Evolutionary conservation across 371 early-diverging fungal species (phyloP).

Genomic region (Capillidium heterosporum): DNA sequence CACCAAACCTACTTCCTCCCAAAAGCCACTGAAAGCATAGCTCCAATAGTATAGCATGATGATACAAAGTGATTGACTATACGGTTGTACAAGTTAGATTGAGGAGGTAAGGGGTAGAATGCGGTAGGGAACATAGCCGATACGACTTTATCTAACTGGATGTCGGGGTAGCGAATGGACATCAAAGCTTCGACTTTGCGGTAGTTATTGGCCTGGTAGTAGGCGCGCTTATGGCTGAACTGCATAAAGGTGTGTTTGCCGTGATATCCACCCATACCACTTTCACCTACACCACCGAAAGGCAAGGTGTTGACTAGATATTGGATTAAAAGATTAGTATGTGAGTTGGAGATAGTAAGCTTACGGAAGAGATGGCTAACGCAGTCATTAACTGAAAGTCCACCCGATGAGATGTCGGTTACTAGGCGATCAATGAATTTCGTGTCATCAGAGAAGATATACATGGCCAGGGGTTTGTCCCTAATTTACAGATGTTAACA

Average conservation of each 20-base stretch:
- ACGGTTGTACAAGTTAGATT: neutral
- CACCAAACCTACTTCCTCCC: too few relatives aligned
- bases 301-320: slow-evolving; percentile 39
- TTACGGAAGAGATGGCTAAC: slow-evolving; percentile 39
- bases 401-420: slow-evolving; percentile 36
- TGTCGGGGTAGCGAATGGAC: neutral
- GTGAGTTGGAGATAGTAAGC: neutral
- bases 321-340: neutral
- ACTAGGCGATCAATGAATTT: slow-evolving; percentile 1
- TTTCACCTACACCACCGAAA: slow-evolving; percentile 82
- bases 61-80: neutral
- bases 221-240: slow-evolving; percentile 36
- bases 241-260: slow-evolving; percentile 54
- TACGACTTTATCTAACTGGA: neutral
- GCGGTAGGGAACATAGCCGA: slow-evolving; percentile 2
- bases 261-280: slow-evolving; percentile 79
- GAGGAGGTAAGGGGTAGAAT: neutral
- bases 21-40: too few relatives aligned
- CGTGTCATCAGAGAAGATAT: slow-evolving; percentile 24
- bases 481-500: slow-evolving; percentile 10
- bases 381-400: slow-evolving; percentile 61
- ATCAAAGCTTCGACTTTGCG: neutral
- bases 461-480: slow-evolving; percentile 49
- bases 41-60: neutral
- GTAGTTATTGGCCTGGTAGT: neutral